phyloP scores from a whole-genome alignment of 805 yeast genomes.

The Starmerella apicola region DNA sequence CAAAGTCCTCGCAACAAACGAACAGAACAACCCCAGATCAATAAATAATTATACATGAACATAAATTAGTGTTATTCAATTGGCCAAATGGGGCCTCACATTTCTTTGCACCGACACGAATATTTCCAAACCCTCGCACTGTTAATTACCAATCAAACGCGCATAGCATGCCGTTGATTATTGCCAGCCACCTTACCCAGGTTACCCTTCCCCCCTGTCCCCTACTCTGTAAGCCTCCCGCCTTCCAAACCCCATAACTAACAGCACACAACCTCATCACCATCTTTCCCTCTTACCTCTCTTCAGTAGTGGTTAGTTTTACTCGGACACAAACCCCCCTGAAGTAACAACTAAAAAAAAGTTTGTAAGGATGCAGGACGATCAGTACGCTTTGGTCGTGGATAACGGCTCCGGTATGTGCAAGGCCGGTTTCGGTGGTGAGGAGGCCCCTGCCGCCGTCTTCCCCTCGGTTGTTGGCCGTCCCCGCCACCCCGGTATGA shows the following conservation, averaged over 20 bases:
- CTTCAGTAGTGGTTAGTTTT: not conserved
- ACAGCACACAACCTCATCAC: not conserved
- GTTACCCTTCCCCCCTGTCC: not conserved
- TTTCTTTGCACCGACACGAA: too few species aligned
- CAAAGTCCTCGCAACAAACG: too few species aligned
- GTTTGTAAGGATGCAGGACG: slow-evolving; percentile 22
- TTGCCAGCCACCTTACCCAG: not conserved
- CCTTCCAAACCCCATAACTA: slow-evolving; percentile 1
- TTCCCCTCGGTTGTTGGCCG: slow-evolving; percentile 99
- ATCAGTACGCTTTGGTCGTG: slow-evolving; percentile 50
- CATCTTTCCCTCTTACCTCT: not conserved
- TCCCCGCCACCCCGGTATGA: slow-evolving; percentile 99
- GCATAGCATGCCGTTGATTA: not conserved
- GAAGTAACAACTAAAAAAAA: not conserved
- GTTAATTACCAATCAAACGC: slow-evolving; percentile 3
- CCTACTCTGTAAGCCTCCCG: slow-evolving; percentile 2
- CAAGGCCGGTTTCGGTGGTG: slow-evolving; percentile 99
- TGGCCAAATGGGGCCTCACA: too few species aligned
- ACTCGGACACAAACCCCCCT: not conserved
- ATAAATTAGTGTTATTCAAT: too few species aligned
- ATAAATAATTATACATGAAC: too few species aligned
- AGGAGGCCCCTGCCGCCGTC: slow-evolving; percentile 99
- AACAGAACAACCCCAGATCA: too few species aligned
- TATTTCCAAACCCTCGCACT: not conserved
- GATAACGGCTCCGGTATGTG: slow-evolving; percentile 99